Conservation (phyloP, 83 land plant genomes). For the Picea abies region DNA sequence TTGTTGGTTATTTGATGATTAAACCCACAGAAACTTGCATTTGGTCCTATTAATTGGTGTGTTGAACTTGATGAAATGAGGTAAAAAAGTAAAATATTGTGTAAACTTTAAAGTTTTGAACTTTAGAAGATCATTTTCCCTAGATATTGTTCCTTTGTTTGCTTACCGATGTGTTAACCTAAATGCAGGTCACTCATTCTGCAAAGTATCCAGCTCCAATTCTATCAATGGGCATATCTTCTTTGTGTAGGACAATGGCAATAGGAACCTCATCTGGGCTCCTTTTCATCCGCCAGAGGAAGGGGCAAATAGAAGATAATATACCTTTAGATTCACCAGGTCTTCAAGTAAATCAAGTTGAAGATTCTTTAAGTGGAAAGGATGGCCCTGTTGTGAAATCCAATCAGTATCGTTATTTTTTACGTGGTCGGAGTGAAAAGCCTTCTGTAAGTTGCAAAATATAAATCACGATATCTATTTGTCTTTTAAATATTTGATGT, state of each 20-base stretch:
- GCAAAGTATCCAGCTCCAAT: constrained; percentile 80
- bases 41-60: too few relatives aligned
- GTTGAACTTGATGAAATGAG: too few relatives aligned
- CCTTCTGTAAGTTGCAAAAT: constrained; percentile 38
- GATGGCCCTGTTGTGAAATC: constrained; percentile 39
- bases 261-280: constrained; percentile 83
- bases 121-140: too few relatives aligned
- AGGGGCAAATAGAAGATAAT: constrained; percentile 29
- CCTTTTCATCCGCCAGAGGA: constrained; percentile 76
- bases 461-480: not conserved
- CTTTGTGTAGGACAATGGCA: constrained; percentile 53
- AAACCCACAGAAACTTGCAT: too few relatives aligned
- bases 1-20: too few relatives aligned
- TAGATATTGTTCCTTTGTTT: too few relatives aligned
- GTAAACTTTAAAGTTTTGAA: too few relatives aligned
- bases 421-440: constrained; percentile 75
- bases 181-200: constrained; percentile 62
- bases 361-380: not conserved
- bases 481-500: not conserved
- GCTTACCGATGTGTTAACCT: too few relatives aligned
- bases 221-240: constrained; percentile 76
- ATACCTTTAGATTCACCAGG: constrained; percentile 6
- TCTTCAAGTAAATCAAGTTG: not conserved
- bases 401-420: constrained; percentile 71
- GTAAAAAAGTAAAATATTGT: too few relatives aligned